Conservation (phyloP, 2,329 filamentous ascomycete genomes). For the Aspergillus ruber region DNA sequence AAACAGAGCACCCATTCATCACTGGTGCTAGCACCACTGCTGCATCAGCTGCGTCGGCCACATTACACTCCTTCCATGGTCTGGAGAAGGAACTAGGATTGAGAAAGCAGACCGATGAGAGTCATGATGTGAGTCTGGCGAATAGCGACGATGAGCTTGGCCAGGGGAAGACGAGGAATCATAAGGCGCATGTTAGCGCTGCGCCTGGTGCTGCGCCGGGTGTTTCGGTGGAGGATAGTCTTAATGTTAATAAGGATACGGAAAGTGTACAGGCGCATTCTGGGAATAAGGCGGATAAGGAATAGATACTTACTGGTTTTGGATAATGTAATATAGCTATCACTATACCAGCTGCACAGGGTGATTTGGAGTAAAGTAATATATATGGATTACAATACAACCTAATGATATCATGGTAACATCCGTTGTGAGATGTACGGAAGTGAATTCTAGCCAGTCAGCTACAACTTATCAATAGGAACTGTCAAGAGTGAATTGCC, state of each 20-base stretch:
- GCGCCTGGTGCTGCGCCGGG: neutral
- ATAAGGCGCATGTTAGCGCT: neutral
- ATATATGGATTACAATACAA: too few relatives aligned
- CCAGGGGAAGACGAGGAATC: neutral
- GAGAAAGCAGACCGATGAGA: constrained; percentile 57
- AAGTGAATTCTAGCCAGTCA: too few relatives aligned
- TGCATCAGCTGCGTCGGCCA: constrained; percentile 9
- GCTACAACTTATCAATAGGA: too few relatives aligned
- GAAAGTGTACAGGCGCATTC: constrained; percentile 36
- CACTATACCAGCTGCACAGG: too few relatives aligned
- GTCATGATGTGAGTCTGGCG: constrained; percentile 62
- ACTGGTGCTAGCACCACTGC: constrained; percentile 9
- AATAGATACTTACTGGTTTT: too few relatives aligned
- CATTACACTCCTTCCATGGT: constrained; percentile 8
- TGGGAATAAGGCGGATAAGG: constrained; percentile 1
- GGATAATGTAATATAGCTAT: too few relatives aligned
- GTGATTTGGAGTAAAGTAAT: too few relatives aligned
- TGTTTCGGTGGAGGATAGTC: neutral
- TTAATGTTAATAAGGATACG: constrained; percentile 16
- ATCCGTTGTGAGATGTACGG: too few relatives aligned
- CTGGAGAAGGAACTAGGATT: constrained; percentile 59
- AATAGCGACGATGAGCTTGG: constrained; percentile 52
- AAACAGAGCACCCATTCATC: constrained; percentile 9
- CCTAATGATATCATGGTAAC: too few relatives aligned
- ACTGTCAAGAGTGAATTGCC: too few relatives aligned